phyloP scores from a whole-genome alignment of 2,329 filamentous ascomycete genomes.

The Dothistroma pini region DNA sequence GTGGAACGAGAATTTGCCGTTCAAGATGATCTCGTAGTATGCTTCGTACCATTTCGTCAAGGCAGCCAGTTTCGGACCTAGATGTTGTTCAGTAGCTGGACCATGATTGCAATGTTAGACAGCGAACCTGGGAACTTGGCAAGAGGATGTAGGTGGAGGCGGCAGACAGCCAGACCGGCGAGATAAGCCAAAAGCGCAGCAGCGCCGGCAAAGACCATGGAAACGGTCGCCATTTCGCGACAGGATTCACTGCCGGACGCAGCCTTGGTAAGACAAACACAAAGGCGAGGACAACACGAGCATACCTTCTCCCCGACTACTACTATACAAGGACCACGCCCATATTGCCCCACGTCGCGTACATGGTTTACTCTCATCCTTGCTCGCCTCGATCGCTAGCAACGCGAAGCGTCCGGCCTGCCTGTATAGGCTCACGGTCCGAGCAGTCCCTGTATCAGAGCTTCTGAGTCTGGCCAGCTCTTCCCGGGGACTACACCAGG shows the following conservation, averaged over 20 bases:
- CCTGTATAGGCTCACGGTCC: too few relatives aligned
- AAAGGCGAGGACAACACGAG: neutral
- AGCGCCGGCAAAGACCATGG: conserved; percentile 1
- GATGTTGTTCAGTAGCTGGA: neutral
- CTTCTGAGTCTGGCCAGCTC: neutral
- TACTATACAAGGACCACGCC: too few relatives aligned
- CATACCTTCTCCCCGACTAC: neutral
- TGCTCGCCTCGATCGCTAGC: too few relatives aligned
- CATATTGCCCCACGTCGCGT: too few relatives aligned
- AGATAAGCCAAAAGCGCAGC: conserved; percentile 14
- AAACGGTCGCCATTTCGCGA: conserved; percentile 8
- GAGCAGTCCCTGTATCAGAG: too few relatives aligned
- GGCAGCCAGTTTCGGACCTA: conserved; percentile 29
- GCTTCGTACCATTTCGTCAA: conserved; percentile 30
- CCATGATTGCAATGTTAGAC: neutral
- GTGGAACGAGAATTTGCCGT: conserved; percentile 26
- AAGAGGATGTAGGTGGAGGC: conserved; percentile 26
- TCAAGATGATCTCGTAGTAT: conserved; percentile 29
- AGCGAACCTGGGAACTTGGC: conserved; percentile 24
- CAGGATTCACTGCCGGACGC: conserved; percentile 1
- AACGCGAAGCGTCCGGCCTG: too few relatives aligned
- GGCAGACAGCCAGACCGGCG: conserved; percentile 21
- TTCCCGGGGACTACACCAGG: neutral
- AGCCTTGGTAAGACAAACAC: neutral
- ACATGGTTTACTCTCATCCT: too few relatives aligned